Evolutionary conservation across 2,329 filamentous ascomycete genomes (phyloP), one percentile per base, ranked within the genome.

Genomic region (Pestalotiopsis sp.): DNA sequence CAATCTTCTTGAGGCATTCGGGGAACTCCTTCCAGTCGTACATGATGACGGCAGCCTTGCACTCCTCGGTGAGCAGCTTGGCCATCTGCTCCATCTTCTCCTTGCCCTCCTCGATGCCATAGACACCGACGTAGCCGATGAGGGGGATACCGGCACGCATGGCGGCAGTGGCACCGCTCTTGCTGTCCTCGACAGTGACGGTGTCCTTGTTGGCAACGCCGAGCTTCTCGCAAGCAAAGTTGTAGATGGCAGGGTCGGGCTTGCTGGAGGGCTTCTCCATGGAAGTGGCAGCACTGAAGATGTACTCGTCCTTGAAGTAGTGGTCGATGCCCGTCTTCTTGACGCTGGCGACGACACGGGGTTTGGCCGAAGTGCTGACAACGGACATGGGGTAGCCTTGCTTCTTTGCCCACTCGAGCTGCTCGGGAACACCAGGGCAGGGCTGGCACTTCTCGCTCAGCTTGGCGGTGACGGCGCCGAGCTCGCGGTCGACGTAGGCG

Each of bases 201-300:
- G 86, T 90, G 80, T 93, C 89, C 49, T 84, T 81, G 14, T 91
- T 84, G 75, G 88, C 86, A 78, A 91, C 90, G 68, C 88, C 88
- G 60, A 93, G 83, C 76, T 89, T 82, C 79, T 92, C 80, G 78
- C 91, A 89, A 49, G 92, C 90, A 78, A 88, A 85, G 71, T 91
- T 81, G 82, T 94, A 94, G 81, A 94, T 91, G 71, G 90, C 90
- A 3, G 92, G 92, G 80, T 93, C 90, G 13, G 92, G 92, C 84
- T 94, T 94, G 76, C 87, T 90, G 65, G 90, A 91, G n/a, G 91
- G 91, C 70, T 85, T 86, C 71, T 84, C 82, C 73, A 94, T 84
- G 45, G 88, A 91, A 60, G 87, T 91, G 68, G 91, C 91, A 66
- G 92, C 92, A 66, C 88, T 91, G 84, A 91, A 94, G 78, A 94